phyloP scores from a whole-genome alignment of 306 rosid species.

The Castanea mollissima region DNA sequence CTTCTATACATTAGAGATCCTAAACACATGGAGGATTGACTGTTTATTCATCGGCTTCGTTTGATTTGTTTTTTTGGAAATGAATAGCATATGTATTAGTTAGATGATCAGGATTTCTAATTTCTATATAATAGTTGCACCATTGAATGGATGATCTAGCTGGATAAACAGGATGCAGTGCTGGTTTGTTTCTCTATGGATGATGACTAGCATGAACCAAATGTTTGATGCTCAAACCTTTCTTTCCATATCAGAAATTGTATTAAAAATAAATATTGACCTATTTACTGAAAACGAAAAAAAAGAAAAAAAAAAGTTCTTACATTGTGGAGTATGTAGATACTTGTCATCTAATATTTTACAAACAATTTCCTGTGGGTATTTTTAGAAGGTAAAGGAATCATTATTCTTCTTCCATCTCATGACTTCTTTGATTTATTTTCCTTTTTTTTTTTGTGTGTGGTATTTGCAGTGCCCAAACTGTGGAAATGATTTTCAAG shows the following conservation, averaged over 20 bases:
- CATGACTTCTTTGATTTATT: conserved; percentile 14
- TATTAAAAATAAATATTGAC: no score
- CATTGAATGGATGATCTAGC: neutral
- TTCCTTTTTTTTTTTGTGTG: neutral
- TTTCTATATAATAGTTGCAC: neutral
- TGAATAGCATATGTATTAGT: neutral
- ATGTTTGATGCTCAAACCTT: neutral
- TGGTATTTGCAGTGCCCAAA: conserved; percentile 84
- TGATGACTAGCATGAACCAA: neutral
- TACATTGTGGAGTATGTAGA: no score
- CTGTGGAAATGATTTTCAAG: conserved; percentile 93
- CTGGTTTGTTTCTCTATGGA: neutral
- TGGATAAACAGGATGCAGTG: neutral
- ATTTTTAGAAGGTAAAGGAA: neutral
- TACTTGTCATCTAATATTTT: no score
- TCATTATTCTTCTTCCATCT: neutral
- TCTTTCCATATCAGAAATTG: neutral
- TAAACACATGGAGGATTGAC: neutral
- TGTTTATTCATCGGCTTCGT: neutral
- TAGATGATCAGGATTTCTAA: neutral
- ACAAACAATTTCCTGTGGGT: neutral
- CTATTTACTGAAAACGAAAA: no score
- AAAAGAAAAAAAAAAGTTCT: no score
- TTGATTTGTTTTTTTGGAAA: neutral
- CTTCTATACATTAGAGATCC: neutral